phyloP scores from a whole-genome alignment of 345 rosid genomes.

The Euphorbia tirucalli region DNA sequence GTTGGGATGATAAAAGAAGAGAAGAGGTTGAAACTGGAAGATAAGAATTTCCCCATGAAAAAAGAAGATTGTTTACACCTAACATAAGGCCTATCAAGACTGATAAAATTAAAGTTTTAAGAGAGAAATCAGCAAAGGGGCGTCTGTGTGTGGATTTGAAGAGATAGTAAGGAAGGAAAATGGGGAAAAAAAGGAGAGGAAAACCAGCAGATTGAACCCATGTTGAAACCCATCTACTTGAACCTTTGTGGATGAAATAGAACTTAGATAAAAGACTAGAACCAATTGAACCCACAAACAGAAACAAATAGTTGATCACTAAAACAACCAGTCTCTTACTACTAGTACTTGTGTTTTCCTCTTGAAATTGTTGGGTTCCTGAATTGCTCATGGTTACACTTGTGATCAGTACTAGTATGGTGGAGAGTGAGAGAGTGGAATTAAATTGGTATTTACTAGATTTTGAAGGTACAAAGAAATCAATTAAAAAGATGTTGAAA shows the following conservation, averaged over 20 bases:
- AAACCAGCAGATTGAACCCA: constrained; percentile 91
- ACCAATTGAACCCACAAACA: constrained; percentile 67
- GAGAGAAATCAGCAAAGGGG: constrained; percentile 68
- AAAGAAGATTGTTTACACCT: constrained; percentile 84
- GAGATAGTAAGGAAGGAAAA: constrained; percentile 50
- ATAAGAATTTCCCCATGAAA: constrained; percentile 86
- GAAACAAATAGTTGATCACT: constrained; percentile 39
- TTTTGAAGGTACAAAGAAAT: too few relatives aligned
- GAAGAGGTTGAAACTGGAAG: constrained; percentile 91
- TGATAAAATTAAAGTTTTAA: constrained; percentile 36
- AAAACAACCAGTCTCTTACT: constrained; percentile 46
- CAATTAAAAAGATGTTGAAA: too few relatives aligned
- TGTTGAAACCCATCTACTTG: constrained; percentile 88
- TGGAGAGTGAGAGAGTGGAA: too few relatives aligned
- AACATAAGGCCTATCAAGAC: constrained; percentile 54
- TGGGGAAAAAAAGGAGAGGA: constrained; percentile 66
- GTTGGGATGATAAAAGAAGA: constrained; percentile 77
- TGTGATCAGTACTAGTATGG: too few relatives aligned
- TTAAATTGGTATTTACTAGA: too few relatives aligned
- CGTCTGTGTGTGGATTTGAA: constrained; percentile 37
- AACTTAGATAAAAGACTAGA: constrained; percentile 68
- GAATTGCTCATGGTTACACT: too few relatives aligned
- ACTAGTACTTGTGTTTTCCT: constrained; percentile 34
- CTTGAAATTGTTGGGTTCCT: constrained; percentile 14
- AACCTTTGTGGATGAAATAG: constrained; percentile 80